Evolutionary conservation across 139 green algal genomes (phyloP).

Genomic region (Deuterostichococcus epilithicus): DNA sequence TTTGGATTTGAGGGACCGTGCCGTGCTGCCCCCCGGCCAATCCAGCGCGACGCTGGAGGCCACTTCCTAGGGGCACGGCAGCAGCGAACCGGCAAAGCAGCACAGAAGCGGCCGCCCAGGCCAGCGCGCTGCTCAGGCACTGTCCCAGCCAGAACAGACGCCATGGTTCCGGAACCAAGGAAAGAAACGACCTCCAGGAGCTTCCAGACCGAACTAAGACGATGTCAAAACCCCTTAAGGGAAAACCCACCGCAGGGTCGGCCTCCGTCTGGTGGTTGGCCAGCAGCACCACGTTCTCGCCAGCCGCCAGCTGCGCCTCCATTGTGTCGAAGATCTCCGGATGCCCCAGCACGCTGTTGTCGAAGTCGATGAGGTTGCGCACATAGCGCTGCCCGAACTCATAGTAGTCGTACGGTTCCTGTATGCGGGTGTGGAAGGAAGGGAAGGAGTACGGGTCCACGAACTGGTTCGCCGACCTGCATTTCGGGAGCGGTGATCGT

Average conservation of each 20-base stretch:
- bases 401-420: slow-evolving; percentile 92
- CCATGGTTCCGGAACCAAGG: neutral
- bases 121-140: too few species aligned
- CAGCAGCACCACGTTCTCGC: slow-evolving; percentile 95
- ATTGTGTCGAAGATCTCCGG: slow-evolving; percentile 37
- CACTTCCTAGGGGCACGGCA: too few species aligned
- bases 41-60: too few species aligned
- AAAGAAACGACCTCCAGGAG: neutral
- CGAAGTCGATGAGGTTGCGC: slow-evolving; percentile 84
- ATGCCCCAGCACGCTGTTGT: slow-evolving; percentile 73
- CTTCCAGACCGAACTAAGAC: neutral
- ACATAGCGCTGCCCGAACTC: slow-evolving; percentile 94
- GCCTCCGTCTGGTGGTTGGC: slow-evolving; percentile 99
- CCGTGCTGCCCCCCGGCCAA: too few species aligned
- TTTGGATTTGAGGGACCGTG: too few species aligned
- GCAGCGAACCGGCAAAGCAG: too few species aligned
- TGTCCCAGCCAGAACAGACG: too few species aligned
- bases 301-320: slow-evolving; percentile 50
- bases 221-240: too few species aligned
- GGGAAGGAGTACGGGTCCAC: slow-evolving; percentile 84
- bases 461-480: slow-evolving; percentile 27
- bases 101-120: too few species aligned
- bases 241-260: slow-evolving; percentile 77
- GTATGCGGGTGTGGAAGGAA: slow-evolving; percentile 80
- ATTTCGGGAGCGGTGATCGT: too few species aligned